Percentiles rank a stretch among this genome's conserved stretches.
Evolutionary conservation across 75 land plant species (phyloP).

Genomic region (Picea glauca): DNA sequence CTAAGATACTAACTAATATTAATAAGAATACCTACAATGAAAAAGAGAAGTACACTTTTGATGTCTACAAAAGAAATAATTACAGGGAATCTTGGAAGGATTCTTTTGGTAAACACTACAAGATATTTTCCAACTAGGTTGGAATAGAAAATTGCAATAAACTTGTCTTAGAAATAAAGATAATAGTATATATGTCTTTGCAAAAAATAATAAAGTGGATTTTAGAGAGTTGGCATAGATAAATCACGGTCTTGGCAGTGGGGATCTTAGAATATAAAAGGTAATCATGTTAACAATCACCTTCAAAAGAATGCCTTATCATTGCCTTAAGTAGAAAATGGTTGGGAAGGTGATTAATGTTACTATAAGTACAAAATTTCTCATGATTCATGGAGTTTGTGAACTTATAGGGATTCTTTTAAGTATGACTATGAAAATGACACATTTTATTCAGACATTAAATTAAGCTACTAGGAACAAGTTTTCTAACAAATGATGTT

Average conservation of each 20-base stretch:
- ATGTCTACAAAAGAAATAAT: background rate
- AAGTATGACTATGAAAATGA: too few species aligned
- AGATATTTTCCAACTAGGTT: background rate
- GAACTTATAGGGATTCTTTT: background rate
- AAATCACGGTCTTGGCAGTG: background rate
- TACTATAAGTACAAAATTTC: background rate
- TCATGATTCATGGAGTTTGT: background rate
- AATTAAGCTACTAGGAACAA: too few species aligned
- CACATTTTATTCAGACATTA: too few species aligned
- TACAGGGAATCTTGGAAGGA: conserved; percentile 30
- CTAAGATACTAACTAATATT: background rate
- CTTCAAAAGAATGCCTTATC: background rate
- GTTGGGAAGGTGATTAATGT: background rate
- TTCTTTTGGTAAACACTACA: conserved; percentile 12
- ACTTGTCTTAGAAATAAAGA: conserved; percentile 1
- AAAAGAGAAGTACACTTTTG: conserved; percentile 6
- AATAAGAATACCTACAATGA: conserved; percentile 8
- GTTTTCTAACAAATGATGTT: too few species aligned
- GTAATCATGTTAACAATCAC: background rate
- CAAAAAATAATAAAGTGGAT: conserved; percentile 9
- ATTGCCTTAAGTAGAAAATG: background rate
- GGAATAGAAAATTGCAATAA: background rate
- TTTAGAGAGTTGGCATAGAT: background rate
- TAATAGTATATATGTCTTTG: conserved; percentile 4
- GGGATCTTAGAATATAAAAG: background rate